Percentiles rank a stretch among this genome's conserved stretches.
These are phyloP conservation scores for Pleurotus cornucopiae DNA, from an alignment of 768 basidiomycete species.

Conservation along the genomic window DNA sequence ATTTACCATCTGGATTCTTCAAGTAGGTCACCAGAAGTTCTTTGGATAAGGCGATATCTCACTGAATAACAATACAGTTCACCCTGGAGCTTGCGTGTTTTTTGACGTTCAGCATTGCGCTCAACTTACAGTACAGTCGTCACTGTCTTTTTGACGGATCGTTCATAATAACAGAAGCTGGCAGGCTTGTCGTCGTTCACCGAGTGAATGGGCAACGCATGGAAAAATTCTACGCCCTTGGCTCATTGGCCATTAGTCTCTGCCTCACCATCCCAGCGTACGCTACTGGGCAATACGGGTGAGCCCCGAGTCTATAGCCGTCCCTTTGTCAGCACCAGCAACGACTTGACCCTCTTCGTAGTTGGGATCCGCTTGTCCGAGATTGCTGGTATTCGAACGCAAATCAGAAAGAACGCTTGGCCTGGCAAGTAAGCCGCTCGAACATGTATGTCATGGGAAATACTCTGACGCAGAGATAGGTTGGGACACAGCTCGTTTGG, in stretches of 20 bases:
- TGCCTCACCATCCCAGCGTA: conserved; percentile 16
- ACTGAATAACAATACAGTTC: conserved; percentile 1
- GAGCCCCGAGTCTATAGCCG: background rate
- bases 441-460: background rate
- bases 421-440: conserved; percentile 15
- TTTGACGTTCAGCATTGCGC: conserved; percentile 16
- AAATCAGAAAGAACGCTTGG: conserved; percentile 12
- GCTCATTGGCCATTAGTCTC: conserved; percentile 11
- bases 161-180: background rate
- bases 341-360: background rate
- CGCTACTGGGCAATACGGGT: conserved; percentile 18
- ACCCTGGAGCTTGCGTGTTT: conserved; percentile 18
- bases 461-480: background rate
- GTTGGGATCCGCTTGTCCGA: conserved; percentile 18
- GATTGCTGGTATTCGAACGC: conserved; percentile 19
- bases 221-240: conserved; percentile 17
- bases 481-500: background rate
- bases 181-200: conserved; percentile 17
- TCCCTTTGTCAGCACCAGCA: background rate
- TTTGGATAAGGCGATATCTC: background rate
- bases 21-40: conserved; percentile 6
- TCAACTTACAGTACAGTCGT: conserved; percentile 16
- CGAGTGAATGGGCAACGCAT: conserved; percentile 14
- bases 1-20: conserved; percentile 16
- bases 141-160: background rate